Base-by-base conservation (phyloP, 208 protist species). In the Acanthamoeba sp. region DNA sequence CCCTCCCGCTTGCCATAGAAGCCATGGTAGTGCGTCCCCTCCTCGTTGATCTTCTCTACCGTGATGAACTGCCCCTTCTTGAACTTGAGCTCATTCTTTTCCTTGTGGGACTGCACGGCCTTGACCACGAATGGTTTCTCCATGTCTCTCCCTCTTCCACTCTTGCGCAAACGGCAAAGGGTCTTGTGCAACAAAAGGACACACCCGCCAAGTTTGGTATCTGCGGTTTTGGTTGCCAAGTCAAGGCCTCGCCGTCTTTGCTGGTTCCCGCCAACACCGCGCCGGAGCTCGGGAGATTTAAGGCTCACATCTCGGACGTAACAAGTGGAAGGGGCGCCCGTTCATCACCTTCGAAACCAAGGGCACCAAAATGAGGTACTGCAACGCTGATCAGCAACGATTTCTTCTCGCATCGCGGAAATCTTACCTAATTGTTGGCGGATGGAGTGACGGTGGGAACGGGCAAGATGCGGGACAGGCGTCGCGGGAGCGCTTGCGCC, bases 51-150 rank as follows among this genome's bases (percentile, higher is more conserved):
- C 12, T 29, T 18, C 5, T 90, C 52, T 24, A 90, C 84, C 12
- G 84, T 90, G 34, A 90, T 69, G 50, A 48, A 59, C 52, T 90
- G 84, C 7, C 84, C 84, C 50, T 90, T 90, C 84, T 90, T 90
- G 84, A 90, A 90, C 24, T 34, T 90, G 16, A 90, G 84, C 24
- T 90, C 84, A 29, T 59, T 90, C 52, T 90, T 90, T 3, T 59
- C 45, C n/a, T 90, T 90, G 50, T 90, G 84, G 1, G 84, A 20
- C 22, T 69, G 84, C 34, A 90, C 55, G 18, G 84, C 84, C 36
- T 34, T 59, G 50, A 69, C 84, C 45, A 90, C 52, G 10, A 90
- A 90, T 9, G 84, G 84, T 50, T 55, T 32, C 0, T 76, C 66
- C 0, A 27, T 78, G 27, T 34, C 32, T 2, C 1, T 38, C 66